Conservation (phyloP, 2,329 filamentous ascomycete genomes). For the Aspergillus texensis region DNA sequence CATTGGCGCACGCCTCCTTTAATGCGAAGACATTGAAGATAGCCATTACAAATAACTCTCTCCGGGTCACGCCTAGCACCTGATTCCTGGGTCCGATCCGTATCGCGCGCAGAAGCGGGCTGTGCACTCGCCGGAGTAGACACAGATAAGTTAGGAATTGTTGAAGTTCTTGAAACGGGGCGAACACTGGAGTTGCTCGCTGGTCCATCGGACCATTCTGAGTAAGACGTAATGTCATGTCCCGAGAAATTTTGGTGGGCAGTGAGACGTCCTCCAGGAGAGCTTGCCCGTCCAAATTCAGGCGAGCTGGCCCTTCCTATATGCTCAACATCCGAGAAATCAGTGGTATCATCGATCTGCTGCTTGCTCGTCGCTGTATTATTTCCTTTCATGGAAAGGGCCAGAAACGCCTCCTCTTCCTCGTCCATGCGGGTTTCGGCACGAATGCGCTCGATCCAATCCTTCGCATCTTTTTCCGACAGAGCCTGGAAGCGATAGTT, state of each 20-base stretch:
- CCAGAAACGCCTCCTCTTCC: constrained; percentile 80
- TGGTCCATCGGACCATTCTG: constrained; percentile 75
- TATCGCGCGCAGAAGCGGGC: constrained; percentile 51
- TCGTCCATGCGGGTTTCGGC: constrained; percentile 81
- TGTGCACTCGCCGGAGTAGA: constrained; percentile 34
- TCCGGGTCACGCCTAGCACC: constrained; percentile 69
- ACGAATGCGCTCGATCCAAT: constrained; percentile 84
- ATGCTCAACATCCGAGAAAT: constrained; percentile 45
- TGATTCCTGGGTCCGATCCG: constrained; percentile 64
- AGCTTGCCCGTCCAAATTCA: constrained; percentile 34
- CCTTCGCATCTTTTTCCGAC: constrained; percentile 72
- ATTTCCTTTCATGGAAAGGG: constrained; percentile 29
- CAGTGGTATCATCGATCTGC: constrained; percentile 42
- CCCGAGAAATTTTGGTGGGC: constrained; percentile 61
- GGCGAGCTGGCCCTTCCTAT: constrained; percentile 37
- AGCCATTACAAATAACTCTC: constrained; percentile 91
- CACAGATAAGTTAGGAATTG: constrained; percentile 30
- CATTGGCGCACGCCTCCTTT: constrained; percentile 82
- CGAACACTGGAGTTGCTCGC: constrained; percentile 30
- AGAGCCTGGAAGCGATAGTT: constrained; percentile 88
- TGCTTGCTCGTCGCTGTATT: constrained; percentile 28
- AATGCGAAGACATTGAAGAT: constrained; percentile 80
- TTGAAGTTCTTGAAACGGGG: constrained; percentile 29
- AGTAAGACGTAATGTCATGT: constrained; percentile 74
- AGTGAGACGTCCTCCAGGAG: constrained; percentile 32